Evolutionary conservation across 2,329 filamentous ascomycete genomes (phyloP).

Genomic region (Xylaria sp.): DNA sequence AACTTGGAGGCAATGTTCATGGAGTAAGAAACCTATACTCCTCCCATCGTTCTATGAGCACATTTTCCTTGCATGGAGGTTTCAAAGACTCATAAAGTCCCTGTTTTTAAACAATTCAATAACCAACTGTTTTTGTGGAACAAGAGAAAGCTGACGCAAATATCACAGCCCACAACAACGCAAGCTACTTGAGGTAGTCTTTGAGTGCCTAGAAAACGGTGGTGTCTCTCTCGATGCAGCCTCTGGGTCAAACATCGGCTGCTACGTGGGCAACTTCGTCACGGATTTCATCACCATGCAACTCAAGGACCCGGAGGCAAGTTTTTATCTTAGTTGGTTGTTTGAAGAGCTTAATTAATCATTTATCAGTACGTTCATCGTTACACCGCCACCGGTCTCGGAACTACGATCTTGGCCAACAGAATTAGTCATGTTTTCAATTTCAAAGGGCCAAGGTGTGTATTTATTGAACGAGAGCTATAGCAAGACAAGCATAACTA

Average conservation of each 20-base stretch:
- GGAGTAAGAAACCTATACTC: not conserved
- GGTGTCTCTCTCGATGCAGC: slow-evolving; percentile 17
- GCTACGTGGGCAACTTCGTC: slow-evolving; percentile 34
- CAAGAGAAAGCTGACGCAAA: not conserved
- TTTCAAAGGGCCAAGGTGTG: slow-evolving; percentile 33
- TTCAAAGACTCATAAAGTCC: not conserved
- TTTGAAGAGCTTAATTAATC: too few relatives aligned
- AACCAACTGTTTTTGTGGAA: not conserved
- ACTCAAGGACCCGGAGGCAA: slow-evolving; percentile 31
- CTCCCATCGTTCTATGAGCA: not conserved
- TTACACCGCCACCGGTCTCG: slow-evolving; percentile 34
- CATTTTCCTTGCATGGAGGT: not conserved
- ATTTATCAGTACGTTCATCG: slow-evolving; percentile 20
- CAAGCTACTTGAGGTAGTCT: slow-evolving; percentile 40
- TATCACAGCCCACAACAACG: slow-evolving; percentile 32
- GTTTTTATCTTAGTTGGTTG: too few relatives aligned
- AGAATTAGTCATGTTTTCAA: slow-evolving; percentile 40
- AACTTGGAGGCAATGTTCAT: not conserved
- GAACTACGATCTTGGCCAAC: slow-evolving; percentile 35
- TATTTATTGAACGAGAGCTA: not conserved
- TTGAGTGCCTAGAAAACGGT: slow-evolving; percentile 34
- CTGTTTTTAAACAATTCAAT: not conserved
- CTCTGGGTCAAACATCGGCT: slow-evolving; percentile 15
- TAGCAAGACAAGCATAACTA: not conserved
- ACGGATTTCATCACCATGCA: slow-evolving; percentile 25